Conservation (phyloP, 352 stramenopile genomes). For the Globisporangium okanoganense region DNA sequence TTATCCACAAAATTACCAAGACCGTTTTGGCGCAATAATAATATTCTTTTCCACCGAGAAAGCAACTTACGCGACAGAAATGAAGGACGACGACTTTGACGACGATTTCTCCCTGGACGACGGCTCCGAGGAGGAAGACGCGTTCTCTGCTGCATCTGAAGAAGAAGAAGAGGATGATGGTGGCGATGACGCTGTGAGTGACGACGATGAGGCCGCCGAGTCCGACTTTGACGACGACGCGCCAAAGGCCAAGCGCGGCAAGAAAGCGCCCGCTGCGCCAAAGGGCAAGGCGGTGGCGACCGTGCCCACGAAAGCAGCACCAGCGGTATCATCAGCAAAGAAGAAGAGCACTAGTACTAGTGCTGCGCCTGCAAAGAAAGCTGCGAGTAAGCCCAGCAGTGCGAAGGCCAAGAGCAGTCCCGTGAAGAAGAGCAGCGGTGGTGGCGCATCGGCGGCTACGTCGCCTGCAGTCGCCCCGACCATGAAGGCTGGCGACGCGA, state of each 20-base stretch:
- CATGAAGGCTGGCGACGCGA: slow-evolving; percentile 42
- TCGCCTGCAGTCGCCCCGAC: slow-evolving; percentile 5
- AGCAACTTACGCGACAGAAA: background rate
- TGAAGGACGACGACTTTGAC: slow-evolving; percentile 29
- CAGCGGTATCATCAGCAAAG: background rate
- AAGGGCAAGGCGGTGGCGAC: slow-evolving; percentile 12
- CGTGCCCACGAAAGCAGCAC: slow-evolving; percentile 20
- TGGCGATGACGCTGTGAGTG: slow-evolving; percentile 20
- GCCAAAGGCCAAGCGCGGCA: slow-evolving; percentile 19
- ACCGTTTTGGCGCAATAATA: background rate
- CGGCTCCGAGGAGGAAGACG: slow-evolving; percentile 29
- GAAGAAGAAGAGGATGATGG: slow-evolving; percentile 33
- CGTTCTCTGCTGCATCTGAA: slow-evolving; percentile 22
- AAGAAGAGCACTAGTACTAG: slow-evolving; percentile 9
- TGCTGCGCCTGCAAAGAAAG: slow-evolving; percentile 5
- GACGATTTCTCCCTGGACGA: slow-evolving; percentile 65
- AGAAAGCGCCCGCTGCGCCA: slow-evolving; percentile 11
- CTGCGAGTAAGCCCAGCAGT: slow-evolving; percentile 9
- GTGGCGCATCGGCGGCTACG: background rate
- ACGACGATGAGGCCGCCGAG: slow-evolving; percentile 21
- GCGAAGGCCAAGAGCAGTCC: slow-evolving; percentile 25
- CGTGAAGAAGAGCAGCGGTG: slow-evolving; percentile 6
- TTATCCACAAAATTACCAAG: too few relatives aligned
- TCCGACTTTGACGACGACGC: slow-evolving; percentile 48
- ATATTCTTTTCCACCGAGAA: background rate